These are phyloP conservation scores for Tolypocladium ovalisporum DNA, from an alignment of 2,329 filamentous ascomycete genomes.

Conservation along the genomic window DNA sequence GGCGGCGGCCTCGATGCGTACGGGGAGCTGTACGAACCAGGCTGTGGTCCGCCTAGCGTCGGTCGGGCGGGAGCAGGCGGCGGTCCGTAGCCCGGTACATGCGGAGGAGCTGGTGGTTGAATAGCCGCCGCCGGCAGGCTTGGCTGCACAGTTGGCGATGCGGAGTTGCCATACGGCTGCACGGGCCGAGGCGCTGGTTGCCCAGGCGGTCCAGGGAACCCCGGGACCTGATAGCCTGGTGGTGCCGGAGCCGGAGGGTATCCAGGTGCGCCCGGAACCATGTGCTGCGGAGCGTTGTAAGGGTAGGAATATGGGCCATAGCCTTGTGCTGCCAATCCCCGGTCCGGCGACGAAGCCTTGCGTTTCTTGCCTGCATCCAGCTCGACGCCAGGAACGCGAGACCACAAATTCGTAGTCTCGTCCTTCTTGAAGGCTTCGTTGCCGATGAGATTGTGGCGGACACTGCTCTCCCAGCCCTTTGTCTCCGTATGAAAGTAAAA, in stretches of 20 bases:
- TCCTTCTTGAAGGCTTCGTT: constrained; percentile 51
- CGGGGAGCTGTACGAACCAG: constrained; percentile 24
- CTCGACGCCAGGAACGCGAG: constrained; percentile 45
- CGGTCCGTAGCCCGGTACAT: constrained; percentile 22
- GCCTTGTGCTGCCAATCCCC: constrained; percentile 25
- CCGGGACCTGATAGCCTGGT: constrained; percentile 22
- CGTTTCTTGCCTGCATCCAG: constrained; percentile 52
- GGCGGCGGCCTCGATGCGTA: constrained; percentile 24
- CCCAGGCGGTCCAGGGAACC: constrained; percentile 19
- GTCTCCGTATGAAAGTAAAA: constrained; percentile 50
- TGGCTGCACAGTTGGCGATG: constrained; percentile 14
- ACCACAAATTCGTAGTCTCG: constrained; percentile 45
- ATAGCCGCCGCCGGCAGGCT: constrained; percentile 11
- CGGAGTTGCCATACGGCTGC: constrained; percentile 16
- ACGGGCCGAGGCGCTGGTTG: constrained; percentile 15
- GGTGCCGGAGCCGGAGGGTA: constrained; percentile 22
- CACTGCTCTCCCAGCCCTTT: constrained; percentile 56
- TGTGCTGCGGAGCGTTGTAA: constrained; percentile 22
- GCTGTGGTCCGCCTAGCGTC: constrained; percentile 18
- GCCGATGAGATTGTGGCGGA: constrained; percentile 52
- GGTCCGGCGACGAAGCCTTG: constrained; percentile 42
- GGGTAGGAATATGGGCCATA: constrained; percentile 25
- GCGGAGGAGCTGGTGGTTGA: constrained; percentile 22
- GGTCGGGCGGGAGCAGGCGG: constrained; percentile 24
- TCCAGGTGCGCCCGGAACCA: constrained; percentile 18